A percentile compares a stretch with the other conserved stretches of the same genome.
These are phyloP conservation scores for Russula vinacea DNA, from an alignment of 768 basidiomycete genomes.

Conservation along the genomic window DNA sequence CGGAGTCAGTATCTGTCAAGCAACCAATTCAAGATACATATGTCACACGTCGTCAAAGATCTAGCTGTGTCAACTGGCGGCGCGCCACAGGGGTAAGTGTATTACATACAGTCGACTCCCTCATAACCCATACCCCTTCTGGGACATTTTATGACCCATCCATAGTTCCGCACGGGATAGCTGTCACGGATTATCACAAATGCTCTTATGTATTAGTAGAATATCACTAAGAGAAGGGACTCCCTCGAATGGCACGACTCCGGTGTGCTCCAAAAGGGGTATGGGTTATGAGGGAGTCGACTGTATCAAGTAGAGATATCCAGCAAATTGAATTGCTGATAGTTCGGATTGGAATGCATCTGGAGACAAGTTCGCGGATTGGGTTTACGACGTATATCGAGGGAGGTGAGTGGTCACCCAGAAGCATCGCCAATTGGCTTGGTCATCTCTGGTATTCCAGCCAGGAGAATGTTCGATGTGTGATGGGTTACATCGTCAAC, in stretches of 20 bases:
- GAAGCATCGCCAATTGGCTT: not conserved
- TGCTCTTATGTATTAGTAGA: too few relatives aligned
- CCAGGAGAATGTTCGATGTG: not conserved
- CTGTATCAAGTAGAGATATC: not conserved
- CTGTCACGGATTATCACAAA: too few relatives aligned
- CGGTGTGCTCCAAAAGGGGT: too few relatives aligned
- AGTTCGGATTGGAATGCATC: not conserved
- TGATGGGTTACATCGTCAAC: constrained; percentile 17
- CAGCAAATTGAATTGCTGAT: not conserved
- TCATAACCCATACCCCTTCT: too few relatives aligned
- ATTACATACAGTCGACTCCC: too few relatives aligned
- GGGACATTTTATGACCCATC: too few relatives aligned
- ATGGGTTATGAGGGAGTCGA: too few relatives aligned
- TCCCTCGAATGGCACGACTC: too few relatives aligned
- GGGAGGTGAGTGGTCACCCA: not conserved
- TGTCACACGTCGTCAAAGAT: constrained; percentile 17
- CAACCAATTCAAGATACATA: not conserved
- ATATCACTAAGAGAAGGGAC: too few relatives aligned
- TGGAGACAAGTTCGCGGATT: not conserved
- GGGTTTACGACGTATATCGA: constrained; percentile 7
- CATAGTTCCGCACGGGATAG: too few relatives aligned
- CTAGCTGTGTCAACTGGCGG: not conserved
- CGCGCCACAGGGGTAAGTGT: not conserved
- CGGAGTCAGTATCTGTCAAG: constrained; percentile 7
- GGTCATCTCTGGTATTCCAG: not conserved